Evolutionary conservation across 345 rosid species (phyloP).

Genomic region (Luvunga scandens): DNA sequence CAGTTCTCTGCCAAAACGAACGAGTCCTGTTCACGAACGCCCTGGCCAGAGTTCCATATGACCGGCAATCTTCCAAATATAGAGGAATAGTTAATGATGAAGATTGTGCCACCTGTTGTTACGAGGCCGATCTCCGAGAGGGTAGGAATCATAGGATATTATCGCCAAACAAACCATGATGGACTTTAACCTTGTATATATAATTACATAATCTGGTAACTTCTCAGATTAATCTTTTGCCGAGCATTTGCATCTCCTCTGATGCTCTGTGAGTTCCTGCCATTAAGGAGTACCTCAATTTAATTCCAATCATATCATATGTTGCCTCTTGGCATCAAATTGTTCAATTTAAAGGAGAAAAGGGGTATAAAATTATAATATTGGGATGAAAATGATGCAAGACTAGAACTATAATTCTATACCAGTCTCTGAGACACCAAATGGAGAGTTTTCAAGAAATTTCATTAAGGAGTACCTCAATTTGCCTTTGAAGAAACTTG

Average conservation of each 20-base stretch:
- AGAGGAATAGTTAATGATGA: background rate
- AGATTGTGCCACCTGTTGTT: slow-evolving; percentile 4
- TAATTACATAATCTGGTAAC: slow-evolving; percentile 15
- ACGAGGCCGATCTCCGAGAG: background rate
- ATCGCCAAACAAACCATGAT: slow-evolving; percentile 6
- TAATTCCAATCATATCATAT: background rate
- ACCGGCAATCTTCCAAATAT: slow-evolving; percentile 18
- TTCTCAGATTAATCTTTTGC: slow-evolving; percentile 38
- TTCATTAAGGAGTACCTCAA: slow-evolving; percentile 49
- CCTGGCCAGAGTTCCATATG: background rate
- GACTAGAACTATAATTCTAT: background rate
- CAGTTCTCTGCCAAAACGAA: slow-evolving; percentile 7
- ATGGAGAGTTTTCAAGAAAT: background rate
- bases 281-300: no score
- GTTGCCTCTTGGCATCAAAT: background rate
- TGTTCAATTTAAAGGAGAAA: background rate
- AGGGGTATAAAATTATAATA: background rate
- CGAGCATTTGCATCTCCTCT: slow-evolving; percentile 62
- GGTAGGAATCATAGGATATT: background rate
- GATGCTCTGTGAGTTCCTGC: slow-evolving; percentile 77
- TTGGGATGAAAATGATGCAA: background rate
- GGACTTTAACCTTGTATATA: slow-evolving; percentile 2
- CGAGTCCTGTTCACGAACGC: slow-evolving; percentile 16
- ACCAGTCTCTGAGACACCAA: background rate
- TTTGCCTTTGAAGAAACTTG: slow-evolving; percentile 70